Conservation (phyloP, 2,329 filamentous ascomycete genomes). For the Calonectria hawksworthii region DNA sequence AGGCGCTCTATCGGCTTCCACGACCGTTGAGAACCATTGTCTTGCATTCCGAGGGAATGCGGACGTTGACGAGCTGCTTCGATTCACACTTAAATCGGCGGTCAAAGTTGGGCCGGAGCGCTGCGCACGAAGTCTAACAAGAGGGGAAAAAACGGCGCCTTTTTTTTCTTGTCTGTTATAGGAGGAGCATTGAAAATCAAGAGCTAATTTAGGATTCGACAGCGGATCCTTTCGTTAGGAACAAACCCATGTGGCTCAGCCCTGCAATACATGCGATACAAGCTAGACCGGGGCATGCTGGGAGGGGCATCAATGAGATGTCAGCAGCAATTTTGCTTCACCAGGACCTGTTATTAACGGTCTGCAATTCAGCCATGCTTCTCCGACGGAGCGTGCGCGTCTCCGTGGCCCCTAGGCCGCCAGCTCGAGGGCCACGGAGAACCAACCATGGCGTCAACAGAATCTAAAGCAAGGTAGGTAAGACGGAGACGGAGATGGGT, state of each 20-base stretch:
- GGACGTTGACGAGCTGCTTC: not conserved
- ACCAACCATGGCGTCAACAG: not conserved
- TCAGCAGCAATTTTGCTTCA: slow-evolving; percentile 9
- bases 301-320: slow-evolving; percentile 7
- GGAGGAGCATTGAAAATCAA: slow-evolving; percentile 20
- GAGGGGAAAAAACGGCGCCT: slow-evolving; percentile 22
- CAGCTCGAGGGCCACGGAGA: not conserved
- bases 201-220: slow-evolving; percentile 40
- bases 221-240: slow-evolving; percentile 7
- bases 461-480: slow-evolving; percentile 8
- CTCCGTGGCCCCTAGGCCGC: not conserved
- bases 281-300: not conserved
- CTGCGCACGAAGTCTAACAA: slow-evolving; percentile 28
- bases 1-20: not conserved
- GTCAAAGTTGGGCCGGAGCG: slow-evolving; percentile 38
- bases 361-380: not conserved
- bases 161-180: slow-evolving; percentile 15
- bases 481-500: slow-evolving; percentile 33
- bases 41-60: not conserved
- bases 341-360: not conserved
- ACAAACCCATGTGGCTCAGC: slow-evolving; percentile 37
- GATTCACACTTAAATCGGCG: slow-evolving; percentile 31
- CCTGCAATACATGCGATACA: slow-evolving; percentile 37
- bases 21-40: not conserved
- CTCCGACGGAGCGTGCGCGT: not conserved